A percentile compares a stretch with the other conserved stretches of the same genome.
phyloP scores from a whole-genome alignment of 768 basidiomycete genomes.

The Chalciporus chontae region DNA sequence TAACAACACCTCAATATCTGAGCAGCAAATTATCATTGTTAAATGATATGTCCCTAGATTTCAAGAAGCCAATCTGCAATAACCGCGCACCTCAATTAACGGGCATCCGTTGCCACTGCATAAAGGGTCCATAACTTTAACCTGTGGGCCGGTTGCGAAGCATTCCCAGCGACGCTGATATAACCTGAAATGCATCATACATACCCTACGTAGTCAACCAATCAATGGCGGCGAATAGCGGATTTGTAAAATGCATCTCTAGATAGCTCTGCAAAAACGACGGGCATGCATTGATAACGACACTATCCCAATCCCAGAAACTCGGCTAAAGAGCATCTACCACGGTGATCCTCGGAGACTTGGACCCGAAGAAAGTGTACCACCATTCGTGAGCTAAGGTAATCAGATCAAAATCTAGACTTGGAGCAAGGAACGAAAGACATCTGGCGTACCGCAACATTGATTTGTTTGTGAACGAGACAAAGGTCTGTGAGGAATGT shows the following conservation, averaged over 20 bases:
- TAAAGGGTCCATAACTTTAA: not conserved
- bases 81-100: not conserved
- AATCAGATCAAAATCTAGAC: slow-evolving; percentile 2
- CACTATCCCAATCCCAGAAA: not conserved
- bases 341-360: slow-evolving; percentile 33
- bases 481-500: slow-evolving; percentile 24
- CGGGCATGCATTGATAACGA: not conserved
- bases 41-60: not conserved
- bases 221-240: no score
- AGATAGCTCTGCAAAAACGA: slow-evolving; percentile 1
- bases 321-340: slow-evolving; percentile 13
- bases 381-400: slow-evolving; percentile 30
- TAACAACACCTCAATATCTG: not conserved
- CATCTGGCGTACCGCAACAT: slow-evolving; percentile 21
- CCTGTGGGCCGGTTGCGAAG: no score
- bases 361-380: slow-evolving; percentile 21
- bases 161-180: no score
- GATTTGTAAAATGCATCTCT: slow-evolving; percentile 2
- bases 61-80: not conserved
- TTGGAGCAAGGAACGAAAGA: not conserved
- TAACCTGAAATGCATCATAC: no score
- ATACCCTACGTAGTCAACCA: no score
- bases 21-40: no score
- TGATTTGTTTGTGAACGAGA: slow-evolving; percentile 33
- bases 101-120: no score